Conservation (phyloP, 176 grass and related monocot species). For the Saccharum spontaneum region DNA sequence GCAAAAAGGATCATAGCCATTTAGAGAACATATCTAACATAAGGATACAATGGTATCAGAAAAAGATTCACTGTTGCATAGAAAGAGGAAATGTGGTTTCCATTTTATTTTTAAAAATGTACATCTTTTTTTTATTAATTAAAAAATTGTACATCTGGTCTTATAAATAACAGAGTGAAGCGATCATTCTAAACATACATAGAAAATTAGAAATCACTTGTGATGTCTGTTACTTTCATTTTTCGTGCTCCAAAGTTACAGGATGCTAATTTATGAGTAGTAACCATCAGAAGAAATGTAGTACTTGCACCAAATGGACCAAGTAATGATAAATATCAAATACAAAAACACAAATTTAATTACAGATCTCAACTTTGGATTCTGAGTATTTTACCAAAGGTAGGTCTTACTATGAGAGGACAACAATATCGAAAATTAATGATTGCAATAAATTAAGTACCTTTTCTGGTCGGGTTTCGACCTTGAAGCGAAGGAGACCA, state of each 20-base stretch:
- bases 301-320: neutral
- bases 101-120: neutral
- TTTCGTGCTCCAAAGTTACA: slow-evolving; percentile 6
- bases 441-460: slow-evolving; percentile 37
- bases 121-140: no score
- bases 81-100: neutral
- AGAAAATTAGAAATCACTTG: neutral
- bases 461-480: slow-evolving; percentile 91
- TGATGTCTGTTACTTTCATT: neutral
- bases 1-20: neutral
- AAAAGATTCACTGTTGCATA: neutral
- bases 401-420: slow-evolving; percentile 6
- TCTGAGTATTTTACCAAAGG: slow-evolving; percentile 17
- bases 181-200: neutral
- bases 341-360: slow-evolving; percentile 7
- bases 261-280: slow-evolving; percentile 3
- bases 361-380: neutral
- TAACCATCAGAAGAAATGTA: neutral
- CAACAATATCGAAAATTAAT: neutral
- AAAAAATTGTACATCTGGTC: neutral
- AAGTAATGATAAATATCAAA: neutral
- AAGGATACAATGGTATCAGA: neutral
- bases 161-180: neutral
- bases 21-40: neutral
- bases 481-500: slow-evolving; percentile 85